phyloP scores from a whole-genome alignment of 306 rosid species.

The Sechiopsis laciniata region DNA sequence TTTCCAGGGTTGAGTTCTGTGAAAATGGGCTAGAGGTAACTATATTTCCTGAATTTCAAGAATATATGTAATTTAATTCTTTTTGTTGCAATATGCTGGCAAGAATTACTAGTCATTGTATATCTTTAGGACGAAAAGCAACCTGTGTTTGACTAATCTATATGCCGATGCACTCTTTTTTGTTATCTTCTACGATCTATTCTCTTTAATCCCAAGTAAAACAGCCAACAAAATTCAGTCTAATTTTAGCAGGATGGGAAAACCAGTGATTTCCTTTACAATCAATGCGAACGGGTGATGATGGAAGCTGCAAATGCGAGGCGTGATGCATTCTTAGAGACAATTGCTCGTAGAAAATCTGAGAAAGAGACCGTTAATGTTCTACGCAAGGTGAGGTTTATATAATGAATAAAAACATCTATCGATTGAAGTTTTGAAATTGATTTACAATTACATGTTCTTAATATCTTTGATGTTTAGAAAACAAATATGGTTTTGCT shows the following conservation, averaged over 20 bases:
- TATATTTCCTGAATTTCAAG: not conserved
- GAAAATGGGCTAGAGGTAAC: slow-evolving; percentile 34
- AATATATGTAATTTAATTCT: slow-evolving; percentile 19
- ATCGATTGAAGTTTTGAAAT: slow-evolving; percentile 16
- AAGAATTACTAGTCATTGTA: slow-evolving; percentile 2
- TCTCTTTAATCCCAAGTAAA: not conserved
- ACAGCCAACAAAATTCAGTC: not conserved
- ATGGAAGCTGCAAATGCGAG: slow-evolving; percentile 59
- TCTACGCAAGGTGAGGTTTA: slow-evolving; percentile 46
- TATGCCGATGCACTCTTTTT: not conserved
- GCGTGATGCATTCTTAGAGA: slow-evolving; percentile 50
- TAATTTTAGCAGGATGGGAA: slow-evolving; percentile 56
- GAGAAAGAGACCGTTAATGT: slow-evolving; percentile 63
- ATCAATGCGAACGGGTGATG: slow-evolving; percentile 55
- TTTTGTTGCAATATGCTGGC: slow-evolving; percentile 63
- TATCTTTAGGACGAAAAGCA: not conserved
- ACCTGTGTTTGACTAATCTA: not conserved
- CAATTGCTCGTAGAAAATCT: slow-evolving; percentile 51
- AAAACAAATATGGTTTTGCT: not conserved
- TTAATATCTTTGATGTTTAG: not conserved
- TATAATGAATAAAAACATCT: slow-evolving; percentile 16
- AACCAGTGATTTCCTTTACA: slow-evolving; percentile 44
- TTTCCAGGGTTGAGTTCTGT: slow-evolving; percentile 27
- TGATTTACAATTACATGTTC: slow-evolving; percentile 8
- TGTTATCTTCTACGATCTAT: not conserved